Conservation (phyloP, 177 flowering plant species). For the Vitis hybrid region DNA sequence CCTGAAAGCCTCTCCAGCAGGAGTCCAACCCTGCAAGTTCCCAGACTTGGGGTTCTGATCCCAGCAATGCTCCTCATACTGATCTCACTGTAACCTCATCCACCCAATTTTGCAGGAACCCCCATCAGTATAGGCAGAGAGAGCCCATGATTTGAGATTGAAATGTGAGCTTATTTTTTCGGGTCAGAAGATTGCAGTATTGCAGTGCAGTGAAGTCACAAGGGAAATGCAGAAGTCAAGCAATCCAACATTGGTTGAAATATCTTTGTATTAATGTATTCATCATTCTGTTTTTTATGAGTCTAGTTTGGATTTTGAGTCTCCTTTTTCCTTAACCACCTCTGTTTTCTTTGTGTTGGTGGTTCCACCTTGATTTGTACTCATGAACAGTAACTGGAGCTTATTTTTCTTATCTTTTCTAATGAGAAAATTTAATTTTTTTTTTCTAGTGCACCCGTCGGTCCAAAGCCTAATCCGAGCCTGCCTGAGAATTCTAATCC, state of each 20-base stretch:
- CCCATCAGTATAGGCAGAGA: background rate
- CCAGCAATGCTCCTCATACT: constrained; percentile 13
- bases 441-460: too few species aligned
- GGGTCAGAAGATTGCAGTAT: background rate
- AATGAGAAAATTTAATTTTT: too few species aligned
- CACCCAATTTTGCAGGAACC: constrained; percentile 12
- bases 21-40: constrained; percentile 12
- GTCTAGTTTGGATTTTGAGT: background rate
- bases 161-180: background rate
- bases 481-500: too few species aligned
- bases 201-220: constrained; percentile 1
- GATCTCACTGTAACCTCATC: constrained; percentile 8
- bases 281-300: background rate
- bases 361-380: too few species aligned
- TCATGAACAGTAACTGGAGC: too few species aligned
- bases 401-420: too few species aligned
- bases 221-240: background rate
- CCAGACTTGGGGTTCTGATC: constrained; percentile 4
- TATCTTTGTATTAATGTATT: background rate
- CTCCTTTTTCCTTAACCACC: background rate
- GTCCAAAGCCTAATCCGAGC: too few species aligned
- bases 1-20: constrained; percentile 26
- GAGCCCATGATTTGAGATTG: background rate
- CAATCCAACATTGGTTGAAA: background rate
- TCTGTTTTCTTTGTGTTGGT: too few species aligned